Conservation (phyloP, 495 filamentous ascomycete genomes). For the Aspergillus baeticus region DNA sequence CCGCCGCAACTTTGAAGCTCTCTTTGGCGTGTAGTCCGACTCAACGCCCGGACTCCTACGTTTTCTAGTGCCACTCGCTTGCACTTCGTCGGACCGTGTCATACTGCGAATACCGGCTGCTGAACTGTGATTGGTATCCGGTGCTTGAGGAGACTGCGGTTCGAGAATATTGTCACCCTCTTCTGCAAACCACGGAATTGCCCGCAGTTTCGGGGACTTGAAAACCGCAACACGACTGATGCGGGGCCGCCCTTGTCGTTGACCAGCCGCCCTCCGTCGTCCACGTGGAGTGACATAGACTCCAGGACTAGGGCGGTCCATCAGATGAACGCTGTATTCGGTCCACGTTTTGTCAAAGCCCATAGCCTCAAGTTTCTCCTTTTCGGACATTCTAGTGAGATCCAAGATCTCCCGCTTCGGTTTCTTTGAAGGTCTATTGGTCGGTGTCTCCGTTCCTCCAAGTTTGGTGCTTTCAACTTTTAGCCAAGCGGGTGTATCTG, state of each 20-base stretch:
- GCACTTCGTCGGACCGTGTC: neutral
- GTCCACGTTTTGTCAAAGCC: constrained; percentile 46
- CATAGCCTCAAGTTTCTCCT: constrained; percentile 39
- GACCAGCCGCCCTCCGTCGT: constrained; percentile 40
- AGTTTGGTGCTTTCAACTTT: neutral
- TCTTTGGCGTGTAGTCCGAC: neutral
- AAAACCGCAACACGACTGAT: constrained; percentile 51
- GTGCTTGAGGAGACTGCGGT: neutral
- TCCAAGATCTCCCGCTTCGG: constrained; percentile 19
- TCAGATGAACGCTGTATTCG: constrained; percentile 40
- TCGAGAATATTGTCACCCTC: neutral
- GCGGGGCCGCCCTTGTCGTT: constrained; percentile 48
- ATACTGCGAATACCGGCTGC: neutral
- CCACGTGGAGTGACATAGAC: constrained; percentile 53
- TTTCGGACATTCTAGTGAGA: constrained; percentile 32
- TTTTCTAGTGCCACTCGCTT: neutral
- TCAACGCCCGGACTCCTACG: neutral
- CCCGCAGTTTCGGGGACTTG: constrained; percentile 40
- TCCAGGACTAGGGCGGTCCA: constrained; percentile 43
- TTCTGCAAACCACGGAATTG: constrained; percentile 38
- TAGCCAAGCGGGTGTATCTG: constrained; percentile 1
- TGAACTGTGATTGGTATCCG: no score
- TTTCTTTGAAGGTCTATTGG: neutral
- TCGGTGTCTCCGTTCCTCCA: neutral
- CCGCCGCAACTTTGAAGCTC: constrained; percentile 12